These are phyloP conservation scores for Umbelopsis sp. DNA, from an alignment of 371 early-diverging fungal genomes.

Conservation along the genomic window DNA sequence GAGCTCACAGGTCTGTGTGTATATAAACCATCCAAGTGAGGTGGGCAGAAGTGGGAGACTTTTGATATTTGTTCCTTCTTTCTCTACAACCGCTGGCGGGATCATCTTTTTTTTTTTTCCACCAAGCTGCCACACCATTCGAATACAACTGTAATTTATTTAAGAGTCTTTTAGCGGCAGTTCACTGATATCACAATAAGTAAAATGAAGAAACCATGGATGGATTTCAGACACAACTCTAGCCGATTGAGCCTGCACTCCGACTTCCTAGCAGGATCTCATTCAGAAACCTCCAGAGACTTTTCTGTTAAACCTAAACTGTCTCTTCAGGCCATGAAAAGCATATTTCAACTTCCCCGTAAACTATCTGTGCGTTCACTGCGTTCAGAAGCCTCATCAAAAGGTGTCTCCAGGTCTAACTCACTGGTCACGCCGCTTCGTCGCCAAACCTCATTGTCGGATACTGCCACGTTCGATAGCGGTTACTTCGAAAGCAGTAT, in stretches of 20 bases:
- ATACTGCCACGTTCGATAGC: not conserved
- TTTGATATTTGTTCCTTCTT: not conserved
- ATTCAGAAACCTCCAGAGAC: not conserved
- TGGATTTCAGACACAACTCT: not conserved
- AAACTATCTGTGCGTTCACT: not conserved
- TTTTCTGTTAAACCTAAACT: not conserved
- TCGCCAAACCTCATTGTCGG: not conserved
- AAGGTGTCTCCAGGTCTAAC: not conserved
- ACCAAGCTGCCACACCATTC: not conserved
- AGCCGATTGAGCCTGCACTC: too few species aligned
- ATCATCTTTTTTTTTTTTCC: not conserved
- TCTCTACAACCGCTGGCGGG: not conserved
- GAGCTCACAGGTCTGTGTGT: too few species aligned
- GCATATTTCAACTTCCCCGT: not conserved
- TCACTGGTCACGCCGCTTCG: not conserved
- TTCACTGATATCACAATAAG: not conserved
- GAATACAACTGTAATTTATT: not conserved
- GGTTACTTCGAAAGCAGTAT: not conserved
- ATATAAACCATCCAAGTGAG: not conserved
- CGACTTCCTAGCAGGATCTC: not conserved
- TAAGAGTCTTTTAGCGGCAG: not conserved
- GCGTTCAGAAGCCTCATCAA: not conserved
- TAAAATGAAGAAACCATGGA: constrained; percentile 4
- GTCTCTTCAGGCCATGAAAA: not conserved
- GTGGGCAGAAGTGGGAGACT: not conserved